Conservation (phyloP, 2,329 filamentous ascomycete species). For the Diaporthe sp. region DNA sequence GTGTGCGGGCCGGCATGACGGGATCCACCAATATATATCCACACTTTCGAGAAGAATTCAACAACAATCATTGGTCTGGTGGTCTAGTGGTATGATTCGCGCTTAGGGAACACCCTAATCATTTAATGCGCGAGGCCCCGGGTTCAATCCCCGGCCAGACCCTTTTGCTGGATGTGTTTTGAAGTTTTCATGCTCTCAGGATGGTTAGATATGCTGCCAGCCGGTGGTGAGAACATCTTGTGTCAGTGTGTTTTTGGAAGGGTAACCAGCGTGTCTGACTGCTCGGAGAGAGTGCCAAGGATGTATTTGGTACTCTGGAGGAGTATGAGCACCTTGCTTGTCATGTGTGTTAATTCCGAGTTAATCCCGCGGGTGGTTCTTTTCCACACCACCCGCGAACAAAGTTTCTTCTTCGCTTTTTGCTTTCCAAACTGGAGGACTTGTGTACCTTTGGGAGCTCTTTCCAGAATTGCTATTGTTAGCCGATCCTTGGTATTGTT, state of each 20-base stretch:
- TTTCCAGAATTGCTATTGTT: too few species aligned
- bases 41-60: neutral
- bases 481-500: too few species aligned
- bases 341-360: neutral
- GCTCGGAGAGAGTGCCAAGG: neutral
- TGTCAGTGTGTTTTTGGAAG: too few species aligned
- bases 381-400: too few species aligned
- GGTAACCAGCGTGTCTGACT: neutral
- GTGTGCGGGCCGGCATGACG: too few species aligned
- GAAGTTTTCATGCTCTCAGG: neutral
- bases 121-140: constrained; percentile 26
- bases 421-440: too few species aligned
- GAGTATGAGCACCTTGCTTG: neutral
- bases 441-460: too few species aligned
- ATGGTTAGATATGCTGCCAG: neutral
- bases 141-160: constrained; percentile 27
- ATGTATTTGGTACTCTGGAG: neutral
- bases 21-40: neutral
- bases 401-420: too few species aligned
- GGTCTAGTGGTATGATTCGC: constrained; percentile 32
- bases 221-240: neutral
- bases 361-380: too few species aligned
- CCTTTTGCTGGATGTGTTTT: neutral
- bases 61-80: constrained; percentile 16
- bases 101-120: constrained; percentile 25